Evolutionary conservation across 2,329 filamentous ascomycete species (phyloP).

Genomic region (Fusarium subglutinans): DNA sequence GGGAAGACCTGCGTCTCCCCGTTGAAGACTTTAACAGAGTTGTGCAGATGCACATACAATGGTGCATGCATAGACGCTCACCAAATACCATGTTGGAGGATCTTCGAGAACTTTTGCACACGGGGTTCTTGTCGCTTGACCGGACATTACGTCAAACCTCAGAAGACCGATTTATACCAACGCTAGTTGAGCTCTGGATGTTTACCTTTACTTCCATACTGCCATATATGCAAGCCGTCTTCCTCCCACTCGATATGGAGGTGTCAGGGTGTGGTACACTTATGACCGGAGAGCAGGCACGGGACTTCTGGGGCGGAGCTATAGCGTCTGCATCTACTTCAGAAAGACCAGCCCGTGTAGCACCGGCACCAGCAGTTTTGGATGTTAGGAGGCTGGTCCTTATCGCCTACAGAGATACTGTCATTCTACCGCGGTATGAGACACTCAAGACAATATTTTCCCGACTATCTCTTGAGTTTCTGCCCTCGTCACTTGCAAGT

Average conservation of each 20-base stretch:
- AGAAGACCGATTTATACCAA: slow-evolving; percentile 88
- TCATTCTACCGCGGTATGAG: slow-evolving; percentile 90
- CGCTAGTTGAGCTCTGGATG: slow-evolving; percentile 93
- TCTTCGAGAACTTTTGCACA: slow-evolving; percentile 76
- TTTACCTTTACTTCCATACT: slow-evolving; percentile 90
- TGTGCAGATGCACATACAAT: slow-evolving; percentile 80
- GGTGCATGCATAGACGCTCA: slow-evolving; percentile 77
- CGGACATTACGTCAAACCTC: slow-evolving; percentile 80
- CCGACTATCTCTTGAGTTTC: slow-evolving; percentile 83
- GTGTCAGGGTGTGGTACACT: slow-evolving; percentile 86
- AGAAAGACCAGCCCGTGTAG: slow-evolving; percentile 54
- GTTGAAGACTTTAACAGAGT: slow-evolving; percentile 86
- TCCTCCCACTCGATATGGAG: slow-evolving; percentile 91
- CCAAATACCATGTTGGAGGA: slow-evolving; percentile 80
- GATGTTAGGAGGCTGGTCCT: slow-evolving; percentile 92
- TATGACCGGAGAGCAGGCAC: slow-evolving; percentile 79
- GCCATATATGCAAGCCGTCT: slow-evolving; percentile 94
- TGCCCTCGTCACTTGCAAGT: slow-evolving; percentile 63
- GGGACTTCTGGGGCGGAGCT: slow-evolving; percentile 88
- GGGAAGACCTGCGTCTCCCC: slow-evolving; percentile 80
- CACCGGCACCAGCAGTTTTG: slow-evolving; percentile 65
- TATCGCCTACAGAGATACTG: slow-evolving; percentile 84
- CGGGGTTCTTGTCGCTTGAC: slow-evolving; percentile 87
- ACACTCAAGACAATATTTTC: slow-evolving; percentile 90
- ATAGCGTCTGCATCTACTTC: slow-evolving; percentile 51